These are phyloP conservation scores for Umbelopsis sp. DNA, from an alignment of 371 early-diverging fungal species.

Conservation along the genomic window DNA sequence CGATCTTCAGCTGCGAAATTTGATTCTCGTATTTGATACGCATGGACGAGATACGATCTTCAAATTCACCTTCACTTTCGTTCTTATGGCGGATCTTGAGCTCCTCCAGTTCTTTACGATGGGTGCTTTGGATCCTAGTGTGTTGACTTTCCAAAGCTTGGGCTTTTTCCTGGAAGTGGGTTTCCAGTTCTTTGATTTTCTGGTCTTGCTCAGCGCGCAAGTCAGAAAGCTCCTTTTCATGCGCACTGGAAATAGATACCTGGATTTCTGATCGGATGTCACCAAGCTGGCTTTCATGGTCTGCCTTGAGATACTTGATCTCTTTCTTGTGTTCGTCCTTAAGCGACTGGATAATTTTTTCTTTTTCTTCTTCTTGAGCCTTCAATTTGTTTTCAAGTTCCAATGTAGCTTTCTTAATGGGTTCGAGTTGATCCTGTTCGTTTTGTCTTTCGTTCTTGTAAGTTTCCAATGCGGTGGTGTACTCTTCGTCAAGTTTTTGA, in stretches of 20 bases:
- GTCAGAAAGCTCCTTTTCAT: background rate
- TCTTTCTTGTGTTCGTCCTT: background rate
- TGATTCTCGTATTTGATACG: background rate
- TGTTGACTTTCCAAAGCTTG: background rate
- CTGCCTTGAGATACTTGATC: conserved; percentile 1
- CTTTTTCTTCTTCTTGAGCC: conserved; percentile 4
- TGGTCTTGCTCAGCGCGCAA: background rate
- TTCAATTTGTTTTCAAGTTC: conserved; percentile 4
- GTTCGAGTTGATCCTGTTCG: background rate
- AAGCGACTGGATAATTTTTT: background rate
- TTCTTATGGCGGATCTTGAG: conserved; percentile 11
- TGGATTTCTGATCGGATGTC: conserved; percentile 9
- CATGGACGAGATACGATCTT: conserved; percentile 9
- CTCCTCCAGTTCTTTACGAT: conserved; percentile 10
- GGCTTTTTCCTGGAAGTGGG: background rate
- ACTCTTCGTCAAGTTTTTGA: background rate
- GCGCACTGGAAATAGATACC: background rate
- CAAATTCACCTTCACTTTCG: conserved; percentile 8
- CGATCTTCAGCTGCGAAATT: background rate
- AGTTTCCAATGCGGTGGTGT: background rate
- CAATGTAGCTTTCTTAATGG: background rate
- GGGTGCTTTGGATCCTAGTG: background rate
- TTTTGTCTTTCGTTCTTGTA: background rate
- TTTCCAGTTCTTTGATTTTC: background rate
- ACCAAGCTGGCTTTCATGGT: background rate